These are phyloP conservation scores for Ceratocystis eucalypticola DNA, from an alignment of 2,329 filamentous ascomycete species.

Conservation along the genomic window DNA sequence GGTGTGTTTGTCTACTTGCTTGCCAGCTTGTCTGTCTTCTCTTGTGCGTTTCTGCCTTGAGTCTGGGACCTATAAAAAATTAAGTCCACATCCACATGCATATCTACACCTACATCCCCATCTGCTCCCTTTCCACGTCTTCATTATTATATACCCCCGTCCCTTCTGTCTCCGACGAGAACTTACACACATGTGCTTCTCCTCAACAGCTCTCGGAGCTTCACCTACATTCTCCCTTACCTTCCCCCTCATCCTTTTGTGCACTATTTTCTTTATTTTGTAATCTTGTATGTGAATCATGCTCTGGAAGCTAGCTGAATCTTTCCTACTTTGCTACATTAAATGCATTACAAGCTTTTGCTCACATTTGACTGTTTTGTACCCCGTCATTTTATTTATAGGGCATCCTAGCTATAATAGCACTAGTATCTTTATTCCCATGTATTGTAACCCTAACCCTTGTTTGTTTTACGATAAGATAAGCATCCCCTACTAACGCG, in stretches of 20 bases:
- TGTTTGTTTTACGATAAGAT: neutral
- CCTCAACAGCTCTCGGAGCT: neutral
- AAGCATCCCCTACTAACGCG: neutral
- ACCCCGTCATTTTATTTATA: neutral
- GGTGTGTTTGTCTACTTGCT: neutral
- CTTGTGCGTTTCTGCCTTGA: neutral
- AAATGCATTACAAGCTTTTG: slow-evolving; percentile 16
- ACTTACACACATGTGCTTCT: too few relatives aligned
- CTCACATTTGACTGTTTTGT: neutral
- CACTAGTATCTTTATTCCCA: slow-evolving; percentile 1
- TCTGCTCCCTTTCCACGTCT: too few relatives aligned
- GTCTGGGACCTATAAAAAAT: too few relatives aligned
- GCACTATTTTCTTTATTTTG: slow-evolving; percentile 13
- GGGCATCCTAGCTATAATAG: too few relatives aligned
- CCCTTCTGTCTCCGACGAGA: neutral
- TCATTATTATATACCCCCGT: neutral
- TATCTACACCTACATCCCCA: too few relatives aligned
- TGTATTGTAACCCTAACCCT: neutral
- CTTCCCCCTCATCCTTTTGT: neutral
- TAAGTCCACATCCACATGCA: too few relatives aligned
- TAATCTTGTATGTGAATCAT: slow-evolving; percentile 1
- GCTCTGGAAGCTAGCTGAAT: neutral
- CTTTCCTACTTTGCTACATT: neutral
- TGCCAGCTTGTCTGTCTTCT: neutral
- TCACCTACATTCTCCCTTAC: neutral